Conservation (phyloP, 225 moss, liverwort and hornwort species). For the Climacium dendroides region DNA sequence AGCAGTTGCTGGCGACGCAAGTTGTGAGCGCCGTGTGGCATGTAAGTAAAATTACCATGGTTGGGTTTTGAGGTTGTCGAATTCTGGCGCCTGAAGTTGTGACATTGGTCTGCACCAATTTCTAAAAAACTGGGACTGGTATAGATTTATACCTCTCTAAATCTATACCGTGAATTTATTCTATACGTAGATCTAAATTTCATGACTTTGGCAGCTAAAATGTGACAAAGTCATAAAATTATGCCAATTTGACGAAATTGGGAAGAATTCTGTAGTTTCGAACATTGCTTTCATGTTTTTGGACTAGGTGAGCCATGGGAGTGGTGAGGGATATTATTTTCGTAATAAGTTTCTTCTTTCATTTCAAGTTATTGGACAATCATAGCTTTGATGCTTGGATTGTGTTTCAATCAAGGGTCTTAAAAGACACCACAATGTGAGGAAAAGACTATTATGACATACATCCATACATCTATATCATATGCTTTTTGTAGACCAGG, state of each 20-base stretch:
- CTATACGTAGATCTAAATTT: background rate
- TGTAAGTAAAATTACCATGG: conserved; percentile 7
- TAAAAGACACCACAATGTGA: too few relatives aligned
- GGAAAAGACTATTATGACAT: background rate
- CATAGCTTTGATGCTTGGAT: background rate
- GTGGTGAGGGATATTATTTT: background rate
- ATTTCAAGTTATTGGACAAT: background rate
- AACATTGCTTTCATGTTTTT: background rate
- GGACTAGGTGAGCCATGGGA: background rate
- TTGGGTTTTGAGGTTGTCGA: background rate
- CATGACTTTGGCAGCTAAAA: background rate
- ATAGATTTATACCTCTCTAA: background rate
- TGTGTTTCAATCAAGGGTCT: background rate
- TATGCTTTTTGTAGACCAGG: background rate
- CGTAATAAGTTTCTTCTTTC: background rate
- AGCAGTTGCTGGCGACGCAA: conserved; percentile 69
- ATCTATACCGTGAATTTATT: background rate
- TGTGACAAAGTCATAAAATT: background rate
- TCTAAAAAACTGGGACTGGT: too few relatives aligned
- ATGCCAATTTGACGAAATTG: background rate
- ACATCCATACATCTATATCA: background rate
- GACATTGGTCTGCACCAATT: background rate
- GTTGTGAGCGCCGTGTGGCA: conserved; percentile 88
- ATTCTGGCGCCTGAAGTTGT: background rate
- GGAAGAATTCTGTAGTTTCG: background rate